Evolutionary conservation across 1,284 basidiomycete genomes (phyloP), one percentile per base, ranked within the genome.

Genomic region (Naganishia liquefaciens): DNA sequence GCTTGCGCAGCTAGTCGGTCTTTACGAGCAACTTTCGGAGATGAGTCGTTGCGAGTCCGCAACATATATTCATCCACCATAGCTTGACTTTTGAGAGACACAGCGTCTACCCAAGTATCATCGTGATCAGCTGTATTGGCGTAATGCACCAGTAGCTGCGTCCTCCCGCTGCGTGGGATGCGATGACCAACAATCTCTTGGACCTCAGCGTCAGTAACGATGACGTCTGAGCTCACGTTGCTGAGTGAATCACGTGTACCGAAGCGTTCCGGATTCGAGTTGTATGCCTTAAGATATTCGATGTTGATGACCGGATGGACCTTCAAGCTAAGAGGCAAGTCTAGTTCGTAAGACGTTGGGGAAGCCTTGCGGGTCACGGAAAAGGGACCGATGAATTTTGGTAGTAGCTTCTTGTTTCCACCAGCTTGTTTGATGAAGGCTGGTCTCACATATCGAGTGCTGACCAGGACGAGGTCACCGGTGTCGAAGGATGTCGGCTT

Each of bases 371-470:
- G 23, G 30, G 39, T 39, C 13, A 64, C 42, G 5, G n/a, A 6
- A 19, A 64, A 47, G 19, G 62, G 52, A 28, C 62, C 62, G 40
- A 44, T 49, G 39, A 27, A 64, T 47, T 55, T 54, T 2, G 39
- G 40, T 28, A 43, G 25, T 13, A 64, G 53, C 33, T 64, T 64
- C 21, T 27, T 9, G 11, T 40, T 46, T 9, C 62, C 53, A 6
- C 25, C 27, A 7, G 43, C 27, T 55, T 37, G 39, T 19, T 40
- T 28, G 27, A 54, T 11, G 51, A 37, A 17, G 62, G 62, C 39
- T 55, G 40, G 19, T n/a, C n/a, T n/a, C n/a, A 47, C 43, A 33
- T 55, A 47, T 37, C 57, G 54, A 10, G 53, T 57, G 30, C 53
- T 64, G 15, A 64, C 43, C 52, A 64, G 28, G 17, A 55, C 62